phyloP scores from a whole-genome alignment of 1,284 basidiomycete species.

The Malassezia brasiliensis region DNA sequence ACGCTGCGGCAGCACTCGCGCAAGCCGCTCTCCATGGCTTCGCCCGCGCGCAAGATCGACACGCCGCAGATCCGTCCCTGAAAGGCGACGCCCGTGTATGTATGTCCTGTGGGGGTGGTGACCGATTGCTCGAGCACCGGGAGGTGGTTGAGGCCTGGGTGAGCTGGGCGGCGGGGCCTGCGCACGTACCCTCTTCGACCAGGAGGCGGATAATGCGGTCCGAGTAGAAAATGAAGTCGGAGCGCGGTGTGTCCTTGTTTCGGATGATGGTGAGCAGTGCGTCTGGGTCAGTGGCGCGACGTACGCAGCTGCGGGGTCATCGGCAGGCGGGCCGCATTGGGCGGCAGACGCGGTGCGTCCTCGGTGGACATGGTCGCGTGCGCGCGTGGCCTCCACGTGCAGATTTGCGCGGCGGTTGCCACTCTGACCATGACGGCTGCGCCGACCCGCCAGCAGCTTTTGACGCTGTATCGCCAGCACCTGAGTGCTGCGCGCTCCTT shows the following conservation, averaged over 20 bases:
- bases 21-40: slow-evolving; percentile 58
- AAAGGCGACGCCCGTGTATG: slow-evolving; percentile 52
- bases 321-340: slow-evolving; percentile 71
- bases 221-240: slow-evolving; percentile 95
- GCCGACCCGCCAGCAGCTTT: slow-evolving; percentile 24
- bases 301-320: slow-evolving; percentile 71
- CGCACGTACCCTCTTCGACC: slow-evolving; percentile 55
- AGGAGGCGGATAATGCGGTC: slow-evolving; percentile 58
- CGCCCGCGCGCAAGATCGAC: slow-evolving; percentile 49
- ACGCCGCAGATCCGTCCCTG: slow-evolving; percentile 42
- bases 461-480: slow-evolving; percentile 41
- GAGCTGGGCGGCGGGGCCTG: not conserved
- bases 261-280: slow-evolving; percentile 91
- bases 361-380: not conserved
- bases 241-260: slow-evolving; percentile 53
- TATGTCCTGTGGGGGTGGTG: slow-evolving; percentile 56
- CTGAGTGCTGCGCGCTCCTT: slow-evolving; percentile 42
- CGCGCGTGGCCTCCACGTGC: not conserved
- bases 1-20: slow-evolving; percentile 68
- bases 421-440: slow-evolving; percentile 7
- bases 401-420: not conserved
- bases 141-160: slow-evolving; percentile 79
- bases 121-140: slow-evolving; percentile 52
- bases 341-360: slow-evolving; percentile 53
- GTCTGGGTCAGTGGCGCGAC: slow-evolving; percentile 52